A percentile compares a stretch with the other conserved stretches of the same genome.
Conservation (phyloP, 2,329 filamentous ascomycete genomes). For the Talaromyces sp. region DNA sequence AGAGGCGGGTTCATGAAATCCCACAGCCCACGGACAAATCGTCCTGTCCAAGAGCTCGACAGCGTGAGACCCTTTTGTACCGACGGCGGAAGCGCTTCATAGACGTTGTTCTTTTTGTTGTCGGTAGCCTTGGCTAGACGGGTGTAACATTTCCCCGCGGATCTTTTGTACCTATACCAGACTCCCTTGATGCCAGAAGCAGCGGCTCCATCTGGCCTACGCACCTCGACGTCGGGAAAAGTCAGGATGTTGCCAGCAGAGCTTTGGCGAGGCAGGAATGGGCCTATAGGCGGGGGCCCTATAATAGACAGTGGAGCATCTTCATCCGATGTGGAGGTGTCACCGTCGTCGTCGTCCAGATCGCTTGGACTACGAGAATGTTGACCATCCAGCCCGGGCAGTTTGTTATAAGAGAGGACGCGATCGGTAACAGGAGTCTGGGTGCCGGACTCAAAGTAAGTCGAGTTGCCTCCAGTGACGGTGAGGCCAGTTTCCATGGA, state of each 20-base stretch:
- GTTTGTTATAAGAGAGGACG: conserved; percentile 31
- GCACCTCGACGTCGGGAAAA: conserved; percentile 43
- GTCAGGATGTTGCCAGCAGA: conserved; percentile 55
- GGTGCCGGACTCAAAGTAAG: conserved; percentile 28
- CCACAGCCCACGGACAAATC: conserved; percentile 66
- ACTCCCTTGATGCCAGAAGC: conserved; percentile 23
- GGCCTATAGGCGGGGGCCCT: conserved; percentile 27
- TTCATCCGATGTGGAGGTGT: conserved; percentile 17
- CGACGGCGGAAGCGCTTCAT: conserved; percentile 47
- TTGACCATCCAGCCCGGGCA: conserved; percentile 15
- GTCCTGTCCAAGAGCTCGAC: conserved; percentile 37
- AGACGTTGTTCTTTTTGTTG: conserved; percentile 27
- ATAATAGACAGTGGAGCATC: conserved; percentile 21
- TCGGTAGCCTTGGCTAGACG: conserved; percentile 18
- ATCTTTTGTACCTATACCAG: conserved; percentile 24
- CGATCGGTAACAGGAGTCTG: conserved; percentile 34
- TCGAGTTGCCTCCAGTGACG: conserved; percentile 5
- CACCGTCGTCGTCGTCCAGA: background rate
- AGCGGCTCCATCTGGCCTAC: conserved; percentile 20
- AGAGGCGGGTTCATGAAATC: conserved; percentile 98
- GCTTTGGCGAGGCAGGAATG: conserved; percentile 34
- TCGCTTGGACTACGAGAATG: background rate
- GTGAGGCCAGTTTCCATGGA: conserved; percentile 19
- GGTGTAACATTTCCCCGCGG: conserved; percentile 16
- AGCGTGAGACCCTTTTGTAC: conserved; percentile 48